phyloP scores from a whole-genome alignment of 2,329 filamentous ascomycete species.

The Penicillium freii region DNA sequence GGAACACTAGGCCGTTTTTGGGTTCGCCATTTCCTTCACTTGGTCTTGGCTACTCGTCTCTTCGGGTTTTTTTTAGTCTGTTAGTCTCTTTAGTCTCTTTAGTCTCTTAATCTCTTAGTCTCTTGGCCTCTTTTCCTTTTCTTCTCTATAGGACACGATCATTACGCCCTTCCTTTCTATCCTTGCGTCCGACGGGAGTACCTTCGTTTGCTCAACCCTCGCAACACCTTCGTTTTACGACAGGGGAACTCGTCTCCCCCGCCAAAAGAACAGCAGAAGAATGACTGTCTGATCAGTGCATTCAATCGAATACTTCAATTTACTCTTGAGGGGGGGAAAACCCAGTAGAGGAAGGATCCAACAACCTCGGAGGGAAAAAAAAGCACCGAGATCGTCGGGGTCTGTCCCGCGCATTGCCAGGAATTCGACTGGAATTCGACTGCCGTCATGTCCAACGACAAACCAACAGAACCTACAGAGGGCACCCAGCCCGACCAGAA shows the following conservation, averaged over 20 bases:
- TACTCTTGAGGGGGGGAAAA: not conserved
- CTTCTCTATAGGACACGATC: not conserved
- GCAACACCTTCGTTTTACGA: slow-evolving; percentile 6
- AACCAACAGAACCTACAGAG: slow-evolving; percentile 4
- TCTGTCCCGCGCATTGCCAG: slow-evolving; percentile 12
- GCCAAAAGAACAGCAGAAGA: not conserved
- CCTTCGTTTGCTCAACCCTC: slow-evolving; percentile 6
- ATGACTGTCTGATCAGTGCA: not conserved
- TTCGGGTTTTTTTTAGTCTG: not conserved
- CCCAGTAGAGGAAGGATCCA: not conserved
- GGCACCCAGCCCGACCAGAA: slow-evolving; percentile 9
- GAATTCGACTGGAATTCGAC: slow-evolving; percentile 5
- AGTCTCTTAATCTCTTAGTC: not conserved
- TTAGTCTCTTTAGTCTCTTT: too few species aligned
- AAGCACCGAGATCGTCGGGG: slow-evolving; percentile 14
- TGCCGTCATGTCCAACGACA: slow-evolving; percentile 22
- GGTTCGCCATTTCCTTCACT: slow-evolving; percentile 2
- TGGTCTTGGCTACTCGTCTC: slow-evolving; percentile 2
- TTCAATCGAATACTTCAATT: not conserved
- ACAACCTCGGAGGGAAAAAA: slow-evolving; percentile 1
- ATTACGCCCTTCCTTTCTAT: slow-evolving; percentile 3
- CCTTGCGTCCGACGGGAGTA: slow-evolving; percentile 10
- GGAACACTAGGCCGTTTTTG: slow-evolving; percentile 11
- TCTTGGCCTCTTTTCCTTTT: not conserved
- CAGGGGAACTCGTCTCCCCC: not conserved